phyloP scores from a whole-genome alignment of 2,329 filamentous ascomycete genomes.

The Pseudocercospora macadamiae region DNA sequence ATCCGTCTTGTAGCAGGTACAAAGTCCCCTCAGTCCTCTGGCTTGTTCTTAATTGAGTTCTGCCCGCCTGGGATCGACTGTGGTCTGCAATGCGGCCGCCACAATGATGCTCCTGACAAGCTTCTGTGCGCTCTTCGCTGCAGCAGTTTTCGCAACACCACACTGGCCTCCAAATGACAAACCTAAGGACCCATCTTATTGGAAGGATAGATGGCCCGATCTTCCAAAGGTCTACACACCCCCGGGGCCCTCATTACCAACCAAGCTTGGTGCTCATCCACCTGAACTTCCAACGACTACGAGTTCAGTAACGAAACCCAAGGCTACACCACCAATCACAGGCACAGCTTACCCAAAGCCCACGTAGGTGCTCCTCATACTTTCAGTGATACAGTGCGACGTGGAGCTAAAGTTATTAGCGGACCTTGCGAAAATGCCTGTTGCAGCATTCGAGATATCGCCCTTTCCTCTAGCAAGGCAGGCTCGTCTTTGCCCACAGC shows the following conservation, averaged over 20 bases:
- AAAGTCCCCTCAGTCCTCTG: too few species aligned
- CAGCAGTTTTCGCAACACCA: not conserved
- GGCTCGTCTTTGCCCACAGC: slow-evolving; percentile 21
- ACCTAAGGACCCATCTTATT: not conserved
- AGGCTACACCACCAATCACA: not conserved
- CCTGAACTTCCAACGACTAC: not conserved
- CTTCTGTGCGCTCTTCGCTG: too few species aligned
- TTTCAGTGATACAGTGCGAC: not conserved
- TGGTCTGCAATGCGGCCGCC: too few species aligned
- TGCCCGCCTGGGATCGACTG: too few species aligned
- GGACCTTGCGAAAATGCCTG: slow-evolving; percentile 1
- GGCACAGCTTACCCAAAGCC: not conserved
- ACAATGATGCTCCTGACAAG: too few species aligned
- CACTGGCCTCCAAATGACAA: not conserved
- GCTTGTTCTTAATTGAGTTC: too few species aligned
- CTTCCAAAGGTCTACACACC: not conserved
- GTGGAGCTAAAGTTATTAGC: not conserved
- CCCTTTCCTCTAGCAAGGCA: not conserved
- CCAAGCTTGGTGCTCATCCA: slow-evolving; percentile 1
- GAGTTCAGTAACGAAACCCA: not conserved
- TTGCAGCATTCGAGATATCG: not conserved
- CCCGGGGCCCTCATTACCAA: not conserved
- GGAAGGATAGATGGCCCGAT: not conserved
- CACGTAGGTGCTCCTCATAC: not conserved
- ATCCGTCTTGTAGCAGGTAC: too few species aligned